Percentiles rank a stretch among this genome's conserved stretches.
phyloP scores from a whole-genome alignment of 257 asterid genomes.

The Solanum lignicaule region DNA sequence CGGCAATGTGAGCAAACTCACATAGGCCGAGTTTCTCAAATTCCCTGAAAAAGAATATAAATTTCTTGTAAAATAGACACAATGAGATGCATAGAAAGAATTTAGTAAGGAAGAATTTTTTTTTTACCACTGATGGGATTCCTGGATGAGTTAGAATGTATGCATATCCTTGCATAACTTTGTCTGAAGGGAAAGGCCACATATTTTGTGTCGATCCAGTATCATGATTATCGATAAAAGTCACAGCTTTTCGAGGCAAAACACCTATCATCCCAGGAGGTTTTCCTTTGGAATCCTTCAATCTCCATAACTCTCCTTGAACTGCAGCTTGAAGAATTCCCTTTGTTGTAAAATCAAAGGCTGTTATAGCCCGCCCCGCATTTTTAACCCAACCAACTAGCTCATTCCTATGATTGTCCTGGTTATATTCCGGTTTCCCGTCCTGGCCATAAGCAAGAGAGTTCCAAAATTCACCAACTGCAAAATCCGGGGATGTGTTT shows the following conservation, averaged over 20 bases:
- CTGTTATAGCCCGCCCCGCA: constrained; percentile 38
- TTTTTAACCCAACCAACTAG: constrained; percentile 40
- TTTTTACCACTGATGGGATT: constrained; percentile 41
- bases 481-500: constrained; percentile 52
- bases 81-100: not conserved
- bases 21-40: not conserved
- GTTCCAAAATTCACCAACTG: constrained; percentile 52
- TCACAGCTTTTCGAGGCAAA: constrained; percentile 54
- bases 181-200: constrained; percentile 79
- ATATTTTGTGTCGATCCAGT: constrained; percentile 57
- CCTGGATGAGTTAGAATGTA: constrained; percentile 92
- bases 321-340: constrained; percentile 77
- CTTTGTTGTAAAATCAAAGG: constrained; percentile 79
- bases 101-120: not conserved
- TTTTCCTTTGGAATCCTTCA: constrained; percentile 47
- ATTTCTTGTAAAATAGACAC: not conserved
- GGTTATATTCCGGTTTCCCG: constrained; percentile 12
- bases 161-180: constrained; percentile 69
- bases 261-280: constrained; percentile 84
- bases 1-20: not conserved
- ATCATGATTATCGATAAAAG: constrained; percentile 81
- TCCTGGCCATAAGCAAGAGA: not conserved
- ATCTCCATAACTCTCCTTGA: constrained; percentile 59
- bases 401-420: constrained; percentile 43
- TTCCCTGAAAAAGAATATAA: not conserved